These are phyloP conservation scores for Byssochlamys sp. DNA, from an alignment of 2,329 filamentous ascomycete species.

Conservation along the genomic window DNA sequence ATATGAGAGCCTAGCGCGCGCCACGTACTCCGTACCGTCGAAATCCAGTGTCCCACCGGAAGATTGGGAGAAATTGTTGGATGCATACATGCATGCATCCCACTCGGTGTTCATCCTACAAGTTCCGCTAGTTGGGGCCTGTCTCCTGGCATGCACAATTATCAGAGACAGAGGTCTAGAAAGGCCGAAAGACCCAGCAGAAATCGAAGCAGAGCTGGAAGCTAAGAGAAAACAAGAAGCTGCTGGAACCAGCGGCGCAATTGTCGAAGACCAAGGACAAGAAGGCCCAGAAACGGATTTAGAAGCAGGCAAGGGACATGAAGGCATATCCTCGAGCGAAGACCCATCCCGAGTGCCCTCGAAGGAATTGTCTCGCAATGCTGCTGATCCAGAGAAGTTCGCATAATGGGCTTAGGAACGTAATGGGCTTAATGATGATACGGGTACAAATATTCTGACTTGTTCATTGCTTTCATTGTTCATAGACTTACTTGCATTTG, in stretches of 20 bases:
- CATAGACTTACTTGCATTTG: background rate
- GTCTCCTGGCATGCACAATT: constrained; percentile 42
- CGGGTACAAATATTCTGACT: background rate
- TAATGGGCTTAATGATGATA: background rate
- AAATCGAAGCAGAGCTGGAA: constrained; percentile 17
- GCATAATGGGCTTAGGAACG: background rate
- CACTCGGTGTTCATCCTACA: constrained; percentile 49
- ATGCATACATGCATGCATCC: constrained; percentile 47
- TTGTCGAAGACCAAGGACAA: background rate
- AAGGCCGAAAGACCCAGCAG: constrained; percentile 20
- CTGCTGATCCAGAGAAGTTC: background rate
- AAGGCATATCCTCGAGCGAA: background rate
- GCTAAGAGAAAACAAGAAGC: constrained; percentile 20
- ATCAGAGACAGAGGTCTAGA: constrained; percentile 44
- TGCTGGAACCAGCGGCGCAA: constrained; percentile 4
- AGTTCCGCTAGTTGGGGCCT: constrained; percentile 44
- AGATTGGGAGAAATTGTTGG: constrained; percentile 35
- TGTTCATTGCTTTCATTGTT: background rate
- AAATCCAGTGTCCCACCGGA: constrained; percentile 17
- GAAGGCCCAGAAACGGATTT: background rate
- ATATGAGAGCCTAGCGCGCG: constrained; percentile 30
- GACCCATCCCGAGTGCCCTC: background rate
- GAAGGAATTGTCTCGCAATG: background rate
- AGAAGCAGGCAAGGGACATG: background rate
- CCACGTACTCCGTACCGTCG: constrained; percentile 30